phyloP scores from a whole-genome alignment of 768 basidiomycete species.

The Pleurotus pulmonarius region DNA sequence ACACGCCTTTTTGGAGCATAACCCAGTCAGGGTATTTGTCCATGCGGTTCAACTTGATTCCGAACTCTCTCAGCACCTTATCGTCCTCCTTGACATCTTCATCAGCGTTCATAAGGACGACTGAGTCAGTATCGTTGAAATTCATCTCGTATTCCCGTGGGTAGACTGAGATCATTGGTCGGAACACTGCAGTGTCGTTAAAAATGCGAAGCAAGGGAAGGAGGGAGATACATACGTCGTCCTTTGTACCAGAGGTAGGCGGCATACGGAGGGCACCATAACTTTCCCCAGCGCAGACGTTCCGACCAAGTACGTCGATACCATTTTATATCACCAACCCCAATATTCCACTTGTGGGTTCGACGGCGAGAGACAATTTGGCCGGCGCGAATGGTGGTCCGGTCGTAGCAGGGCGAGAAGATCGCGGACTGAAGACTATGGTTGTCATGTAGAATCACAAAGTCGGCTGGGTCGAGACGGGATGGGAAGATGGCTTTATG shows the following conservation, averaged over 20 bases:
- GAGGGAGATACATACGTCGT: neutral
- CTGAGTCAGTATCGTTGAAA: slow-evolving; percentile 4
- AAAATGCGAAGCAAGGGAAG: neutral
- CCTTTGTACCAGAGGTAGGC: slow-evolving; percentile 3
- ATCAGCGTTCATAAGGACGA: slow-evolving; percentile 1
- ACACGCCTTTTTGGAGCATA: neutral
- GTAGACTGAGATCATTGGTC: neutral
- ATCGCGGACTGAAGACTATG: slow-evolving; percentile 40
- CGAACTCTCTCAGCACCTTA: slow-evolving; percentile 1
- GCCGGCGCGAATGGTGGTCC: slow-evolving; percentile 48
- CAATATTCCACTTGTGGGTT: slow-evolving; percentile 27
- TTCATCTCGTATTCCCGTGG: slow-evolving; percentile 2
- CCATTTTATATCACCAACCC: slow-evolving; percentile 3
- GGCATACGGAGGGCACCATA: slow-evolving; percentile 3
- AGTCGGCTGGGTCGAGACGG: slow-evolving; percentile 42
- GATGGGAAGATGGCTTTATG: slow-evolving; percentile 29
- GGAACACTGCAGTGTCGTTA: neutral
- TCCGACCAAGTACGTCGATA: slow-evolving; percentile 6
- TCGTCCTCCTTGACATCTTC: slow-evolving; percentile 5
- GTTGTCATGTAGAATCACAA: slow-evolving; percentile 54
- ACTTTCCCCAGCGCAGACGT: slow-evolving; percentile 2
- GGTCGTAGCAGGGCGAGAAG: slow-evolving; percentile 44
- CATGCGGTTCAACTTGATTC: neutral
- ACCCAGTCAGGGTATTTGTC: slow-evolving; percentile 5
- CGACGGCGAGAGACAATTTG: slow-evolving; percentile 36